Base-by-base conservation (phyloP, 306 rosid genomes). In the Dryas drummondii region DNA sequence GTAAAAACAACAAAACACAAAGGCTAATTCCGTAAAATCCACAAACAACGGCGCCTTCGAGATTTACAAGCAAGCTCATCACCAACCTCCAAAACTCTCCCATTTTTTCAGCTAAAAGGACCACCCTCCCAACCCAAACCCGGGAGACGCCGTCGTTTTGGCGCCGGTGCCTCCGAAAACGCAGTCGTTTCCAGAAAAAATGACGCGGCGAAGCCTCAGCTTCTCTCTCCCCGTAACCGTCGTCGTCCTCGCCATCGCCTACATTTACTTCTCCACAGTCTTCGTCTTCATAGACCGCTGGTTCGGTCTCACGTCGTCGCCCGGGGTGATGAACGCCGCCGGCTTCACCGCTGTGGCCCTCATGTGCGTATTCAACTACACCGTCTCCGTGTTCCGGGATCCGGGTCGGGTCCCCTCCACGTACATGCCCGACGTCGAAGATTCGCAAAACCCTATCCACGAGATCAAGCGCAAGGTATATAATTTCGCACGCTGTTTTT, bases 381-480 rank as follows among this genome's bases (percentile, higher is more conserved):
- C 88, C 55, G 15, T 71, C 27, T 85, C 96, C 46, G 82, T 92
- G 15, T 68, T 59, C 65, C 71, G 86, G 59, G 99, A 94, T 88
- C 99, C 99, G 40, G 99, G 99, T 79, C 83, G 88, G 77, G 97
- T 92, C 22, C 97, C 97, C 6, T 60, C 93, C 70, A 81, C 92
- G 1, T 94, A 83, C 71, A 49, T 79, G 67, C 99, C 99, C 44
- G 97, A 94, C 76, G 76, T 91, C 9, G 97, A 94, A 74, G 97
- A 92, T 55, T 32, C 63, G 32, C 82, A 79, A 27, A 85, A 63
- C 77, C 91, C 96, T 54, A 70, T 92, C 22, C 99, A 94, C 59
- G 99, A 94, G 86, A 94, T 92, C 91, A 94, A 94, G 88, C 97
- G 99, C 79, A 94, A 94, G 98, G 98, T 92, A 75, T 73, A 16